phyloP scores from a whole-genome alignment of 2,329 filamentous ascomycete genomes.

The Colletotrichum gloeosporioides region DNA sequence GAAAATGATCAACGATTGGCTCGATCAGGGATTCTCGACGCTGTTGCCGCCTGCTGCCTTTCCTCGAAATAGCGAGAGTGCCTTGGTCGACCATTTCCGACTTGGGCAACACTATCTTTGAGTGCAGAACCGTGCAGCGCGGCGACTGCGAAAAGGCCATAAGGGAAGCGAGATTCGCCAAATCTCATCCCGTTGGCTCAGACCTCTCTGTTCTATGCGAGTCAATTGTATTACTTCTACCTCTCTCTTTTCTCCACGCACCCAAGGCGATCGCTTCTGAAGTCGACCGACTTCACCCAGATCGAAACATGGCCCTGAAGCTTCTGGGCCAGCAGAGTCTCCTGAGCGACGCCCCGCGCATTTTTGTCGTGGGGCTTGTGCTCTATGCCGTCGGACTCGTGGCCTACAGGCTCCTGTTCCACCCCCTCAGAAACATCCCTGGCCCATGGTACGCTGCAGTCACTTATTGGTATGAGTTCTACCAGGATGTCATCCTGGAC shows the following conservation, averaged over 20 bases:
- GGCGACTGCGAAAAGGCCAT: not conserved
- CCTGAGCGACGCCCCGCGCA: not conserved
- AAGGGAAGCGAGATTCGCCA: not conserved
- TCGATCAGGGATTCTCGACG: not conserved
- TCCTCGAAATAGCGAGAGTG: not conserved
- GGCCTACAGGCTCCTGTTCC: conserved; percentile 30
- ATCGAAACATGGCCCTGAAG: not conserved
- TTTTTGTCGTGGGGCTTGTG: not conserved
- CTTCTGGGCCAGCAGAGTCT: not conserved
- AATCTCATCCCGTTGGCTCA: not conserved
- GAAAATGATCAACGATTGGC: not conserved
- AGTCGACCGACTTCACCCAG: not conserved
- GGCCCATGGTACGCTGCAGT: conserved; percentile 33
- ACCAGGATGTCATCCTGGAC: conserved; percentile 6
- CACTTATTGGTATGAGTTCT: conserved; percentile 32
- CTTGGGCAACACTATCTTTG: not conserved
- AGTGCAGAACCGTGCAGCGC: not conserved
- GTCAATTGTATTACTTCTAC: not conserved
- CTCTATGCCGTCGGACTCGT: not conserved
- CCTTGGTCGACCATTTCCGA: not conserved
- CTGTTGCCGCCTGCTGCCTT: not conserved
- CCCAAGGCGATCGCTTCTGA: not conserved
- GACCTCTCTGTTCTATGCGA: not conserved
- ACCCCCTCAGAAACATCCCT: conserved; percentile 33
- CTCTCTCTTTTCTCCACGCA: not conserved